A percentile compares a stretch with the other conserved stretches of the same genome.
phyloP scores from a whole-genome alignment of 192 early-diverging fungal species.

The Jimgerdemannia lactiflua region DNA sequence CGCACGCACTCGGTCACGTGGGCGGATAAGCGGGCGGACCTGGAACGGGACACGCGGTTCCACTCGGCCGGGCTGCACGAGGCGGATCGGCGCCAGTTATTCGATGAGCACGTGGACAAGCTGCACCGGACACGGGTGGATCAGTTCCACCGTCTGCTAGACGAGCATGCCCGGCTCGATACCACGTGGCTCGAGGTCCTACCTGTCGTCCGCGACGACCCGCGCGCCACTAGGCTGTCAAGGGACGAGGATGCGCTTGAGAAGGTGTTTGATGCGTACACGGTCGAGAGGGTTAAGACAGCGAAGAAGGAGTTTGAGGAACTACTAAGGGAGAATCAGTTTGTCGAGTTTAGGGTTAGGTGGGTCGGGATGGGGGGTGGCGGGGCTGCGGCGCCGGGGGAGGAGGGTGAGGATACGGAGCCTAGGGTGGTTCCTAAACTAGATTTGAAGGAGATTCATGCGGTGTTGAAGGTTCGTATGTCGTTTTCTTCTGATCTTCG shows the following conservation, averaged over 20 bases:
- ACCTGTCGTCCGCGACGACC: constrained; percentile 29
- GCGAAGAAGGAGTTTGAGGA: constrained; percentile 38
- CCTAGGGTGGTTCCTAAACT: constrained; percentile 33
- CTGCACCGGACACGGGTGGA: constrained; percentile 39
- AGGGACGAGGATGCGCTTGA: constrained; percentile 18
- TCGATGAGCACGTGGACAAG: constrained; percentile 33
- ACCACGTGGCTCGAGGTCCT: constrained; percentile 40
- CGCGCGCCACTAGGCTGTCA: constrained; percentile 32
- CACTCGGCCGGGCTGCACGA: constrained; percentile 29
- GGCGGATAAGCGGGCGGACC: constrained; percentile 20
- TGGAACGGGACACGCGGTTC: constrained; percentile 45
- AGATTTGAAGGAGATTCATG: constrained; percentile 38
- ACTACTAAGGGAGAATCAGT: constrained; percentile 47
- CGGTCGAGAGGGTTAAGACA: constrained; percentile 20
- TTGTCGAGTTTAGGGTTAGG: constrained; percentile 49
- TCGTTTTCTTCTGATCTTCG: too few species aligned
- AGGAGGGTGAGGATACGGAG: neutral
- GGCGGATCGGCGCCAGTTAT: constrained; percentile 29
- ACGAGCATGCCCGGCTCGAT: constrained; percentile 33
- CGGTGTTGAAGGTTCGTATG: constrained; percentile 44
- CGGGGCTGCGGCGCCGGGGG: constrained; percentile 21
- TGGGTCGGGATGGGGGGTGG: constrained; percentile 43
- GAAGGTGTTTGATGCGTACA: constrained; percentile 32
- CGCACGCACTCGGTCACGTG: constrained; percentile 47
- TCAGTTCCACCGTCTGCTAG: constrained; percentile 38